Base-by-base conservation (phyloP, 805 yeast species). In the Candida sithepensis region DNA sequence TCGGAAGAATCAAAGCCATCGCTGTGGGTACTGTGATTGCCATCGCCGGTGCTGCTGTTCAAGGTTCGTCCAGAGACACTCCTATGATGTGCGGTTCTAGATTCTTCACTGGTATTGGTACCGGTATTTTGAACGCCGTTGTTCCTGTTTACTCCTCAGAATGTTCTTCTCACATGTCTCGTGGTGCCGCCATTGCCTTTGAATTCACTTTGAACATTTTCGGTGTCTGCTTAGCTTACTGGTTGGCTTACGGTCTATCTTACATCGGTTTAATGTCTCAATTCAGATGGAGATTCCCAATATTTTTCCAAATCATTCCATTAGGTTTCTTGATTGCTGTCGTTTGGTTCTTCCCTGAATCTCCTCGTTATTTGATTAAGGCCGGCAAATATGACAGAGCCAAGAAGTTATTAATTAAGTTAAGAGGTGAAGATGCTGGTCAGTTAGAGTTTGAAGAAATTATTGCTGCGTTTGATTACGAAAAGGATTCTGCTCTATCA, bases 381-480 rank as follows among this genome's bases (percentile, higher is more conserved):
- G 69, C 68, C 51, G 77, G 74, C 16, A 63, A 69, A 47, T 49
- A 61, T 39, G 75, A 70, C 3, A 64, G 76, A 49, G 83, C 82
- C 13, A 64, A 68, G 49, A 53, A 48, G 1, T 58, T 77, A 38
- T 67, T 79, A 56, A 49, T 60, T 59, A 59, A 53, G 75, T 75
- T 58, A 73, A 69, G 47, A 48, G 63, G 69, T 45, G 67, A 65
- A 26, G 55, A 54, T 19, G 67, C 65, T 44, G 60, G 58, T 22
- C 45, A 39, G 6, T 41, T 33, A 19, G 52, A 57, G 18, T 58
- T 48, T 44, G 52, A 58, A 34, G 56, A 55, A 13, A 58, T 60
- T 44, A 48, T 58, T 40, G 47, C 55, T 3, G 54, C 63, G 12
- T 43, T 60, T 10, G 57, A 58, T 13, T 62, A 57, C 30, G 67